Conservation (phyloP, 2,329 filamentous ascomycete genomes). For the Aspergillus versicolor region DNA sequence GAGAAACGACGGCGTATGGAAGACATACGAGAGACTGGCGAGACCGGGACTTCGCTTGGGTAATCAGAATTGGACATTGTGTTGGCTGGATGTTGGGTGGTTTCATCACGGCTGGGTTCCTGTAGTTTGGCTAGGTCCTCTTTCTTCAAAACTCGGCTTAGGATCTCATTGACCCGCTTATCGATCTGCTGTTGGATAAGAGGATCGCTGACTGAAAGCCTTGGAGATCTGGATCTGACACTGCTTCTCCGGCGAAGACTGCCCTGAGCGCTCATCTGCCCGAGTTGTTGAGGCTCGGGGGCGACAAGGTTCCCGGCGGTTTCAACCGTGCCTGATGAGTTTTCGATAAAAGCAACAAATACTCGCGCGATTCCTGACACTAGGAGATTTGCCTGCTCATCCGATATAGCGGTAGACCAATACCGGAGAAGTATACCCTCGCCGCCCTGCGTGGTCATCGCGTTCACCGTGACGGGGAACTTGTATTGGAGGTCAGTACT, state of each 20-base stretch:
- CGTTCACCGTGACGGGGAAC: constrained; percentile 42
- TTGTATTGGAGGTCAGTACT: constrained; percentile 17
- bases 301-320: too few species aligned
- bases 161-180: constrained; percentile 34
- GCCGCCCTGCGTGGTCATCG: constrained; percentile 35
- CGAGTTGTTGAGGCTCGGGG: too few species aligned
- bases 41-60: neutral
- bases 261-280: constrained; percentile 16
- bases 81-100: too few species aligned
- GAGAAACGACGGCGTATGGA: neutral
- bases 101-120: neutral
- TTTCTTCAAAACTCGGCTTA: constrained; percentile 32
- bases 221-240: neutral
- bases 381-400: constrained; percentile 27
- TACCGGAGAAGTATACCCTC: constrained; percentile 41
- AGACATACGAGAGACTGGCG: neutral
- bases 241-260: neutral
- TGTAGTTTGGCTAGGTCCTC: constrained; percentile 23
- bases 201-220: neutral
- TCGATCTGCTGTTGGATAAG: constrained; percentile 30
- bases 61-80: too few species aligned
- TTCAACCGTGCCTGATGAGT: constrained; percentile 14
- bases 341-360: constrained; percentile 27
- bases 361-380: constrained; percentile 31
- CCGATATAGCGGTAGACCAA: constrained; percentile 39